Conservation (phyloP, 257 asterid species). For the Mitragyna speciosa region DNA sequence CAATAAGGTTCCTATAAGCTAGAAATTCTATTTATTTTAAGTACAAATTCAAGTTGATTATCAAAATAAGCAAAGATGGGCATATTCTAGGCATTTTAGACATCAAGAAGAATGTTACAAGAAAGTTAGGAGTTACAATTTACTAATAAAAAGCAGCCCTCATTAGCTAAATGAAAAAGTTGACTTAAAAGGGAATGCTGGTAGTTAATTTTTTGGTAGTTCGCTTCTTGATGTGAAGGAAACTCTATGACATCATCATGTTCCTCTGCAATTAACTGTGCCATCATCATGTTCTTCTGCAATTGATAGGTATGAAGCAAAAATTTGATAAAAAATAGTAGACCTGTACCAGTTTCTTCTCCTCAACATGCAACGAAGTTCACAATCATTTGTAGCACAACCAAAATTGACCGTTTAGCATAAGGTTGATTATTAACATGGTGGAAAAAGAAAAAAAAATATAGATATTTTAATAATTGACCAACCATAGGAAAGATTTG, state of each 20-base stretch:
- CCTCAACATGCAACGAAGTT: neutral
- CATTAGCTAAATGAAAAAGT: conserved; percentile 22
- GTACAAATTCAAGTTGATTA: conserved; percentile 27
- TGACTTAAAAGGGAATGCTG: conserved; percentile 33
- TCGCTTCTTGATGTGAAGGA: conserved; percentile 36
- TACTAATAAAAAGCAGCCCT: conserved; percentile 2
- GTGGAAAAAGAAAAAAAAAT: neutral
- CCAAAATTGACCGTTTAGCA: neutral
- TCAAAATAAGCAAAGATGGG: conserved; percentile 35
- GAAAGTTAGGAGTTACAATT: neutral
- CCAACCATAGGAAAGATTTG: neutral
- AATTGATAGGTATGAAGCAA: conserved; percentile 29
- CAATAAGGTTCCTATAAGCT: no score
- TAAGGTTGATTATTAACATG: neutral
- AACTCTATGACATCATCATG: conserved; percentile 22
- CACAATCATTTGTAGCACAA: neutral
- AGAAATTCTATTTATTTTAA: conserved; percentile 26
- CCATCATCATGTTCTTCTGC: no score
- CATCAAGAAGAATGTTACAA: neutral
- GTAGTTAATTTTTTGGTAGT: conserved; percentile 16
- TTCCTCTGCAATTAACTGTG: no score
- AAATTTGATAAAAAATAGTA: conserved; percentile 25
- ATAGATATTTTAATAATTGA: no score
- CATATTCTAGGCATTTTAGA: conserved; percentile 17
- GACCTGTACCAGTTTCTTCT: neutral